Conservation (phyloP, 345 rosid species). For the Gynandropsis gynandra region DNA sequence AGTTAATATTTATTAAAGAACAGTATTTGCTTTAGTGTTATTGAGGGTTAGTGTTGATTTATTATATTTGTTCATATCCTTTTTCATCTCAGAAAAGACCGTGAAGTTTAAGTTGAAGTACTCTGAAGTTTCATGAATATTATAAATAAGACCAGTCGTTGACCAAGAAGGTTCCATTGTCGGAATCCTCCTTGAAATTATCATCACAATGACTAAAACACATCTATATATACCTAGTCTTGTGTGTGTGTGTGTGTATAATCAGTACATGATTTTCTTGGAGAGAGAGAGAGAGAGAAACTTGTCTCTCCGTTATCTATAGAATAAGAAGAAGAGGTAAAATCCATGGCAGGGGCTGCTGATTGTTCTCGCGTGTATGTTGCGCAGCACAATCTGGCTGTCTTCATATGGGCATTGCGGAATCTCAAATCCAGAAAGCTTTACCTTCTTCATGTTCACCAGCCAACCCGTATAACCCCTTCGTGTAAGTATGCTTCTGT, state of each 20-base stretch:
- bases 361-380: slow-evolving; percentile 39
- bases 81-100: slow-evolving; percentile 8
- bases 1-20: too few species aligned
- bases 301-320: slow-evolving; percentile 4
- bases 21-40: too few species aligned
- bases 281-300: slow-evolving; percentile 22
- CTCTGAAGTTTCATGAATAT: background rate
- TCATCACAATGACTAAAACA: background rate
- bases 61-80: background rate
- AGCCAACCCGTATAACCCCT: slow-evolving; percentile 19
- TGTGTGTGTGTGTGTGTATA: background rate
- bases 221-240: background rate
- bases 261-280: background rate
- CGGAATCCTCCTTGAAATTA: slow-evolving; percentile 22
- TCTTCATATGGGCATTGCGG: slow-evolving; percentile 46
- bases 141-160: background rate
- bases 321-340: background rate
- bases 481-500: slow-evolving; percentile 25
- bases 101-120: background rate
- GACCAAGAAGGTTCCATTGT: slow-evolving; percentile 14
- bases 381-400: slow-evolving; percentile 34
- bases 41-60: too few species aligned
- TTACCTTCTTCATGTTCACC: slow-evolving; percentile 41
- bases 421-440: slow-evolving; percentile 33
- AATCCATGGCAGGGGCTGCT: slow-evolving; percentile 23